phyloP scores from a whole-genome alignment of 352 stramenopile genomes.

The Globisporangium solare region DNA sequence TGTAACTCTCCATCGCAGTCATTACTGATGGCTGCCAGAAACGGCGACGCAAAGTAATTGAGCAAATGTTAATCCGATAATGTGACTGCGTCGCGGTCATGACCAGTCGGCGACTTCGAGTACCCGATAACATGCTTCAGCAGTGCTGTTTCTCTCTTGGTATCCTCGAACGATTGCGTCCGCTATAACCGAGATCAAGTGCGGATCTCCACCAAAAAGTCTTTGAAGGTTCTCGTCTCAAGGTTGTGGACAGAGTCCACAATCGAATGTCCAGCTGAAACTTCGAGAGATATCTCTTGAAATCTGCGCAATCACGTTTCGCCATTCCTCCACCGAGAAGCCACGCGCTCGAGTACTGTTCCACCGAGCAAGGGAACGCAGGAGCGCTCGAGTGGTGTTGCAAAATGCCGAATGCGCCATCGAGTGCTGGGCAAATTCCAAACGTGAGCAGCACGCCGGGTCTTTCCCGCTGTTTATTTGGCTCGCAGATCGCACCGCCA shows the following conservation, averaged over 20 bases:
- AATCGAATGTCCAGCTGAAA: conserved; percentile 53
- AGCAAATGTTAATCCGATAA: conserved; percentile 73
- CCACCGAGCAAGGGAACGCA: background rate
- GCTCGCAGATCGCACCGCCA: no score
- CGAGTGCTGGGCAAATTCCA: no score
- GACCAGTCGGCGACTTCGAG: conserved; percentile 71
- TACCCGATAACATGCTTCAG: conserved; percentile 91
- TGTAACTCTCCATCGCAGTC: conserved; percentile 93
- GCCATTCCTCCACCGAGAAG: conserved; percentile 69
- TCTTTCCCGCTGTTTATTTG: no score
- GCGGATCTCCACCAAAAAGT: conserved; percentile 93
- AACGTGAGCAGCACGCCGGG: no score
- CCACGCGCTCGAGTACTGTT: conserved; percentile 15
- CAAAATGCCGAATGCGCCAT: no score
- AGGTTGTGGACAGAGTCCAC: conserved; percentile 91
- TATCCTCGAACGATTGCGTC: conserved; percentile 74
- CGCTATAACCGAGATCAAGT: conserved; percentile 77
- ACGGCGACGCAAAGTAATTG: conserved; percentile 84
- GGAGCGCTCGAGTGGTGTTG: no score
- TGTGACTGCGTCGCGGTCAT: conserved; percentile 78
- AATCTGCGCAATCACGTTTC: conserved; percentile 62
- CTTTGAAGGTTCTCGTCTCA: conserved; percentile 92
- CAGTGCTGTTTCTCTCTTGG: conserved; percentile 55
- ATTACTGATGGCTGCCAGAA: conserved; percentile 73
- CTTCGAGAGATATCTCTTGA: conserved; percentile 68